Evolutionary conservation across 441 rosid species (phyloP), one percentile per base, ranked within the genome.

Genomic region (Pelargonium myrrhifolium): DNA sequence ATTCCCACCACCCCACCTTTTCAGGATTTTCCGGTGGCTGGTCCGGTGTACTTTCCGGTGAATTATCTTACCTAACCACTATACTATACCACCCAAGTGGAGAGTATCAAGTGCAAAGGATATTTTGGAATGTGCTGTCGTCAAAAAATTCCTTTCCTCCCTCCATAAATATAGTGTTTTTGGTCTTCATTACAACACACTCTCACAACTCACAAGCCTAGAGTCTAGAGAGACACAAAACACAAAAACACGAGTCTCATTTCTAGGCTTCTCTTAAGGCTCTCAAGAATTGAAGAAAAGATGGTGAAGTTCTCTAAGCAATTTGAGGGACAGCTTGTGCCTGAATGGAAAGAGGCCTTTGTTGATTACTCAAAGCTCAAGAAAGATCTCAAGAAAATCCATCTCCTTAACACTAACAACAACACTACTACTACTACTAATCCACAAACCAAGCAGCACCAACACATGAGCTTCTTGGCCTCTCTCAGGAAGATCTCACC

Each of bases 261-360:
- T n/a, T n/a, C n/a, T n/a, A n/a, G 10, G 11, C 35, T 26, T 26
- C 73, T 49, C 73, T 35, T 31, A 8, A 49, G 14, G 40, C 45
- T 40, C 5, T 40, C 45, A 56, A 8, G 10, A 0, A 15, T 31
- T 45, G 65, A 74, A 56, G 43, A 58, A 15, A 74, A 63, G 24
- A 93, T 94, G 96, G 93, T 94, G 73, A 94, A 91, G 68, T 94
- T 94, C 71, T 82, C 94, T 0, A 87, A 86, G 80, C 96, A 89
- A 68, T 91, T 91, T 47, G 92, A 94, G 70, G 96, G 89, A 8
- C 99, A 94, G 80, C 90, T 94, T 24, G 90, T 94, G 58, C 97
- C 99, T 7, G 99, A 94, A 65, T 94, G 99, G 99, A 94, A 88
- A 83, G 96, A 91, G 1, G 99, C 99, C 22, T 94, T 94, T 62